A percentile compares a stretch with the other conserved stretches of the same genome.
Conservation (phyloP, 1,284 basidiomycete species). For the Apiotrichum montevideense region DNA sequence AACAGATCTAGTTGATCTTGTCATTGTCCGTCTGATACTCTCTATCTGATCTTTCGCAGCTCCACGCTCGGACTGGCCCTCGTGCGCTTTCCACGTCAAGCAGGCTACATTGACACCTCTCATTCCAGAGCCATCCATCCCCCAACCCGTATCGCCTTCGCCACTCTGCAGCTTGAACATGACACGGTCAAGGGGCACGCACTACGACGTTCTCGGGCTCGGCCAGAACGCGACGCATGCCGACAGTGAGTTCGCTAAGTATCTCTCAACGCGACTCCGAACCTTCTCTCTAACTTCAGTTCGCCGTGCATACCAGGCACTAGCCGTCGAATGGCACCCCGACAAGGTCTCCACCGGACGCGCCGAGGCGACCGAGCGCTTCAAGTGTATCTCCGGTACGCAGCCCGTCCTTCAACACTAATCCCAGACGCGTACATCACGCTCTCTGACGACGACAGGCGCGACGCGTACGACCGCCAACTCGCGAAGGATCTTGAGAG, state of each 20-base stretch:
- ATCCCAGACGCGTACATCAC: conserved; percentile 7
- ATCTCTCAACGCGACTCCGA: too few species aligned
- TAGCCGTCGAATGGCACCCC: conserved; percentile 5
- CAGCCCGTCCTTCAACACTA: background rate
- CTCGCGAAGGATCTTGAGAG: background rate
- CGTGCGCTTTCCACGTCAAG: too few species aligned
- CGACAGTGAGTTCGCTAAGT: background rate
- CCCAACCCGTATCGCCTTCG: background rate
- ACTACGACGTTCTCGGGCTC: conserved; percentile 3
- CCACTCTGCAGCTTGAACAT: background rate
- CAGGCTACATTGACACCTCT: too few species aligned
- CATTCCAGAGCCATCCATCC: too few species aligned
- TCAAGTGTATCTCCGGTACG: conserved; percentile 4
- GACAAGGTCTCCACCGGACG: conserved; percentile 1
- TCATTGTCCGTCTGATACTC: too few species aligned
- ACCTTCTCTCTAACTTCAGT: background rate
- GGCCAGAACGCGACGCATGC: background rate
- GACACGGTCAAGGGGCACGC: background rate
- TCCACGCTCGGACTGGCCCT: too few species aligned
- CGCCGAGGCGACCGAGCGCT: background rate
- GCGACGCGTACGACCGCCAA: conserved; percentile 2
- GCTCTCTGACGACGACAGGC: background rate
- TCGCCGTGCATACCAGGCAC: conserved; percentile 6
- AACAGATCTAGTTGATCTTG: too few species aligned
- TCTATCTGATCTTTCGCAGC: too few species aligned